phyloP scores from a whole-genome alignment of 176 grass and related monocot species.

The Carex kokanica region DNA sequence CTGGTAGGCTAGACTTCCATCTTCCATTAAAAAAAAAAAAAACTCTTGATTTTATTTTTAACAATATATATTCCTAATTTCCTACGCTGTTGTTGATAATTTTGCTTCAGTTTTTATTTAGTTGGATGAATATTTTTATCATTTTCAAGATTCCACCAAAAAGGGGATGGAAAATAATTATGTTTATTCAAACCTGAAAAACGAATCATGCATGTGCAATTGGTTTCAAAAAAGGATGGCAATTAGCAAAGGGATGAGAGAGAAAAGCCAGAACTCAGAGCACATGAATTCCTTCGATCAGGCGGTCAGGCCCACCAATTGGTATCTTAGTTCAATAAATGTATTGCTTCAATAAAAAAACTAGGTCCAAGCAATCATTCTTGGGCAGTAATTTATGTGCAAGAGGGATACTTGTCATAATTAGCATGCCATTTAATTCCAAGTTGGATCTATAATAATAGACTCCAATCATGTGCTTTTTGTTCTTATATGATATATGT shows the following conservation, averaged over 20 bases:
- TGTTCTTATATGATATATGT: constrained; percentile 11
- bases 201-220: constrained; percentile 25
- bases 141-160: background rate
- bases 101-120: no score
- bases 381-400: constrained; percentile 8
- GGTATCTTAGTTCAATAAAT: constrained; percentile 22
- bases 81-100: no score
- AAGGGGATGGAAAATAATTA: background rate
- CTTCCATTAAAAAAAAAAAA: no score
- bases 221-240: constrained; percentile 16
- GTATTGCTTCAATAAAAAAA: background rate
- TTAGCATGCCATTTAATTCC: background rate
- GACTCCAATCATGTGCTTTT: background rate
- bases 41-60: no score
- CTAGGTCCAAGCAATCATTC: constrained; percentile 12
- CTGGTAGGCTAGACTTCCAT: no score
- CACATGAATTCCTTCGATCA: constrained; percentile 26
- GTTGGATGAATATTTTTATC: background rate
- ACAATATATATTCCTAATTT: background rate
- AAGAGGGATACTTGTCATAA: constrained; percentile 9
- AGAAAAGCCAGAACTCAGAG: background rate
- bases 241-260: background rate
- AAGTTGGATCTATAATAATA: constrained; percentile 6
- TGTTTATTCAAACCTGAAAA: constrained; percentile 2
- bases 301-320: constrained; percentile 3